Percentiles rank a stretch among this genome's conserved stretches.
These are phyloP conservation scores for Sporothrix humicola DNA, from an alignment of 2,329 filamentous ascomycete genomes.

Conservation along the genomic window DNA sequence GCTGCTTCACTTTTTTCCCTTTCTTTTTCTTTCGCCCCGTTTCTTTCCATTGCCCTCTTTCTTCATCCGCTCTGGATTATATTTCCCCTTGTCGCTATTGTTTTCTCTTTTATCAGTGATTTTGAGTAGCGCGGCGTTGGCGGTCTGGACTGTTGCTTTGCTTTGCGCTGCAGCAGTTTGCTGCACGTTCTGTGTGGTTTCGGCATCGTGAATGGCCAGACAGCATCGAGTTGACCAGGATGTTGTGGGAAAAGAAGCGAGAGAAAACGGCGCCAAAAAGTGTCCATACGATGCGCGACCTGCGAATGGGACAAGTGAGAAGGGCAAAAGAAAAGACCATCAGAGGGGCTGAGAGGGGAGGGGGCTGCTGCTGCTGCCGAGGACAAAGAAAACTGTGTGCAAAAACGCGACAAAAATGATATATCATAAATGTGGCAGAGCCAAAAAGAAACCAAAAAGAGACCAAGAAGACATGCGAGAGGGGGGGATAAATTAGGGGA, in stretches of 20 bases:
- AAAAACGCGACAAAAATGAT: slow-evolving; percentile 18
- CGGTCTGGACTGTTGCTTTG: neutral
- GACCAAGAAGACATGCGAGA: no score
- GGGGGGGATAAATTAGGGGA: no score
- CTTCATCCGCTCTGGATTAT: neutral
- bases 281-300: neutral
- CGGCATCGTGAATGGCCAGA: slow-evolving; percentile 15
- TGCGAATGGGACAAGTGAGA: slow-evolving; percentile 4
- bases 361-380: neutral
- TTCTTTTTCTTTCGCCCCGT: neutral
- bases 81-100: neutral
- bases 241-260: neutral
- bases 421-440: slow-evolving; percentile 5
- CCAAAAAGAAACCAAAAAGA: neutral
- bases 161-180: neutral
- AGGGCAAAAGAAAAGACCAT: neutral
- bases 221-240: neutral
- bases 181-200: neutral
- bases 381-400: neutral
- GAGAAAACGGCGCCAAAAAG: neutral
- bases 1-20: neutral
- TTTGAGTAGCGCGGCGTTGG: neutral
- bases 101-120: neutral
- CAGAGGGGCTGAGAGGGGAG: slow-evolving; percentile 2
- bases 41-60: neutral